Evolutionary conservation across 129 eudicot genomes (phyloP).

Genomic region (Apium graveolens): DNA sequence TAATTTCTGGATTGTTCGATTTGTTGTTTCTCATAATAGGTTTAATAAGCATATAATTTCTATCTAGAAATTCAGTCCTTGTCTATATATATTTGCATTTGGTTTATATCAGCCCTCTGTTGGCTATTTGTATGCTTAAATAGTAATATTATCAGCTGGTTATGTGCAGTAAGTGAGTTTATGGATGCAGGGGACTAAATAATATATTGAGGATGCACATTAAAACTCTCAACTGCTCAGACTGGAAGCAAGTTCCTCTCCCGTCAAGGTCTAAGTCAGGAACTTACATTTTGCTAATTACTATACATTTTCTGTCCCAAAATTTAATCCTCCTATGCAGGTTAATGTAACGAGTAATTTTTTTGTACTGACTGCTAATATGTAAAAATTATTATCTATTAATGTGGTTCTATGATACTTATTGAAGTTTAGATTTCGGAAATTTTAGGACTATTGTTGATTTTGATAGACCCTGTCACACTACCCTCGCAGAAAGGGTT

Average conservation of each 20-base stretch:
- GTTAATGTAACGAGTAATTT: neutral
- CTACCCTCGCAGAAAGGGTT: neutral
- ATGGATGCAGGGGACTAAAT: constrained; percentile 61
- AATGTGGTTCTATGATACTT: neutral
- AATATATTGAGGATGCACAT: constrained; percentile 70
- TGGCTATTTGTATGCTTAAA: neutral
- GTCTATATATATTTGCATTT: neutral
- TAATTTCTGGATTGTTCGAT: too few species aligned
- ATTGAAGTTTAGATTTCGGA: neutral
- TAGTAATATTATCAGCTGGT: neutral
- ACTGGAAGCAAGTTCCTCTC: constrained; percentile 62
- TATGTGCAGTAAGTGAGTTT: neutral
- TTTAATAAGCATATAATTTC: neutral
- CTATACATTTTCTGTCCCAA: neutral
- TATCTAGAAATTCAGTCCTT: neutral
- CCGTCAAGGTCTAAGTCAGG: constrained; percentile 42
- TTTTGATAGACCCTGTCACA: neutral
- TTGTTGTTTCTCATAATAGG: too few species aligned
- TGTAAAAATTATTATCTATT: too few species aligned
- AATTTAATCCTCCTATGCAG: neutral
- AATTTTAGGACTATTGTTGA: too few species aligned
- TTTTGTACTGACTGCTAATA: neutral
- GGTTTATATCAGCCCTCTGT: neutral
- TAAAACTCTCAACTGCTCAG: constrained; percentile 45
- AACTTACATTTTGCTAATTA: too few species aligned